Conservation (phyloP, 768 basidiomycete genomes). For the Naganishia randhawae region DNA sequence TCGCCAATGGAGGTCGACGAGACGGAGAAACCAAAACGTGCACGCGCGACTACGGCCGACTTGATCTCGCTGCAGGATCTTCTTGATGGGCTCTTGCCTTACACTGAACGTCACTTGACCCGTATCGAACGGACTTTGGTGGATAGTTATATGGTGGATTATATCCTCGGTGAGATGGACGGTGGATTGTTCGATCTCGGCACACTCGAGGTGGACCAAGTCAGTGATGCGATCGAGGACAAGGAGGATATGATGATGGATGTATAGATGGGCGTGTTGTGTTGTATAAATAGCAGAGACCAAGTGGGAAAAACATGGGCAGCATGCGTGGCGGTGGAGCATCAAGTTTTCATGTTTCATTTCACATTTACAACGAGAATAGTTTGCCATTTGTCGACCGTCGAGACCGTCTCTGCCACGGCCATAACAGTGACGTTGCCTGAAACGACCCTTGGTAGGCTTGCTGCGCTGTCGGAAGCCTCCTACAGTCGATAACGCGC, state of each 20-base stretch:
- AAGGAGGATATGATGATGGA: slow-evolving; percentile 12
- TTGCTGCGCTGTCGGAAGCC: too few species aligned
- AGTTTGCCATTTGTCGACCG: too few species aligned
- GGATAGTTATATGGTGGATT: slow-evolving; percentile 94
- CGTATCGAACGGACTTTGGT: slow-evolving; percentile 81
- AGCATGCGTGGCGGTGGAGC: neutral
- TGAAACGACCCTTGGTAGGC: too few species aligned
- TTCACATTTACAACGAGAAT: too few species aligned
- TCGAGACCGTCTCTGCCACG: too few species aligned
- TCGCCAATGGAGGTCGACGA: slow-evolving; percentile 1
- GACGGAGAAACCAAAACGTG: slow-evolving; percentile 18
- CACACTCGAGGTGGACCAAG: slow-evolving; percentile 21
- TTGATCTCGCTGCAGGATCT: slow-evolving; percentile 56
- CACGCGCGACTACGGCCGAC: slow-evolving; percentile 8
- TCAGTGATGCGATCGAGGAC: neutral
- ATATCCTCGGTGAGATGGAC: slow-evolving; percentile 52
- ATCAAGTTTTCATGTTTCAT: neutral
- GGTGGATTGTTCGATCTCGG: slow-evolving; percentile 45
- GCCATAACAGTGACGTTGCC: too few species aligned
- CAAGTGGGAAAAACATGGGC: neutral
- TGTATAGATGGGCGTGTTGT: neutral
- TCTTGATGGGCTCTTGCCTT: slow-evolving; percentile 81
- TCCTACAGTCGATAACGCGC: too few species aligned
- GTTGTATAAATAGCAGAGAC: neutral
- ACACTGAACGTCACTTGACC: slow-evolving; percentile 85